Evolutionary conservation across 208 protist genomes (phyloP).

Genomic region (Herpetomonas muscarum): DNA sequence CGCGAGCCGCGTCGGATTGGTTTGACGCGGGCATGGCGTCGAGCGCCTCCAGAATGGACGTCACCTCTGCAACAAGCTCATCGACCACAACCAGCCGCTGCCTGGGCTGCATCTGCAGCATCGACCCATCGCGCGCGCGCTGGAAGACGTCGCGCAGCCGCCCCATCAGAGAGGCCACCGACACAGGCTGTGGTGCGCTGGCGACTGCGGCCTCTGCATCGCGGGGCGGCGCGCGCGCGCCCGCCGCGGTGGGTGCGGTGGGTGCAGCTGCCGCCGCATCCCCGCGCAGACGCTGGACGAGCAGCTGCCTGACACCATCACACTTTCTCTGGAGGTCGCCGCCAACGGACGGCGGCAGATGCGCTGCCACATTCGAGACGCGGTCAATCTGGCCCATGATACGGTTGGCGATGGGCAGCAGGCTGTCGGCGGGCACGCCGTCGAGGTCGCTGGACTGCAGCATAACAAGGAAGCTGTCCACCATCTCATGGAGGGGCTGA

Average conservation of each 20-base stretch:
- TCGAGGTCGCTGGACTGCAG: slow-evolving; percentile 30
- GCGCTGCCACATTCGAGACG: slow-evolving; percentile 25
- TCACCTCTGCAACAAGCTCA: slow-evolving; percentile 15
- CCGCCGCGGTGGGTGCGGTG: neutral
- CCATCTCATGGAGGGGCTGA: slow-evolving; percentile 49
- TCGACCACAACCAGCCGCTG: slow-evolving; percentile 11
- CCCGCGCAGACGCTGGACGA: slow-evolving; percentile 1
- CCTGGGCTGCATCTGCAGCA: slow-evolving; percentile 6
- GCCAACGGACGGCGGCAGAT: slow-evolving; percentile 34
- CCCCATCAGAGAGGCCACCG: slow-evolving; percentile 11
- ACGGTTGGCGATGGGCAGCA: slow-evolving; percentile 23
- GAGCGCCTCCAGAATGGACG: slow-evolving; percentile 6
- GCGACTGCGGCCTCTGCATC: neutral
- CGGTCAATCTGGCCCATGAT: slow-evolving; percentile 43
- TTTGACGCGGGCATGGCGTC: neutral
- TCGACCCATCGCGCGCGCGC: slow-evolving; percentile 15
- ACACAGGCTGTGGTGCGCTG: neutral
- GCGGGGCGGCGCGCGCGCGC: neutral
- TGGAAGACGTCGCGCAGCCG: slow-evolving; percentile 25
- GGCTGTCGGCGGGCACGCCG: slow-evolving; percentile 18
- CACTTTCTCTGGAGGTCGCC: slow-evolving; percentile 47
- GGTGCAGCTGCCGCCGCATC: neutral
- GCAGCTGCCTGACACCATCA: slow-evolving; percentile 20
- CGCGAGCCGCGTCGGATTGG: slow-evolving; percentile 3
- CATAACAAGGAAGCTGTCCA: slow-evolving; percentile 54